A percentile compares a stretch with the other conserved stretches of the same genome.
Evolutionary conservation across 1,284 basidiomycete genomes (phyloP).

Genomic region (Microbotryum scabiosae): DNA sequence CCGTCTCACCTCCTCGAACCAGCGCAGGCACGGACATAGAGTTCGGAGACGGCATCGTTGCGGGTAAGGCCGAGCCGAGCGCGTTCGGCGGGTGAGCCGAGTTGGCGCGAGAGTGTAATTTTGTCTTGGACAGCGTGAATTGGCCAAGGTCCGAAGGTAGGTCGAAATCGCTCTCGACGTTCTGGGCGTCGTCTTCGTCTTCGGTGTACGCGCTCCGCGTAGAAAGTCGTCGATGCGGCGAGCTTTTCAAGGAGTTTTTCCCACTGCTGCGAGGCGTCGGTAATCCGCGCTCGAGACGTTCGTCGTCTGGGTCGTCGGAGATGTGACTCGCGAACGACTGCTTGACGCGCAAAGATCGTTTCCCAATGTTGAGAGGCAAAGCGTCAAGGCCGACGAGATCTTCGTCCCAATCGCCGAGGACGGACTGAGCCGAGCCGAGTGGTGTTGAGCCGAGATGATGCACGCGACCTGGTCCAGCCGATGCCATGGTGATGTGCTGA

Average conservation of each 20-base stretch:
- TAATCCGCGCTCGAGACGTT: slow-evolving; percentile 55
- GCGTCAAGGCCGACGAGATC: slow-evolving; percentile 27
- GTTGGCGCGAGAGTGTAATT: too few relatives aligned
- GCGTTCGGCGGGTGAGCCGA: too few relatives aligned
- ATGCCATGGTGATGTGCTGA: slow-evolving; percentile 1
- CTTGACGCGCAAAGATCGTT: slow-evolving; percentile 37
- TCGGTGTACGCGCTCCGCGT: slow-evolving; percentile 34
- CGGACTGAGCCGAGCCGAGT: slow-evolving; percentile 10
- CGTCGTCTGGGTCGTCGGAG: slow-evolving; percentile 53
- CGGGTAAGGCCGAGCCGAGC: too few relatives aligned
- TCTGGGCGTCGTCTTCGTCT: slow-evolving; percentile 48
- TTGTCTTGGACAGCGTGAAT: neutral
- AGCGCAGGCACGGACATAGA: too few relatives aligned
- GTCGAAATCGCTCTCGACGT: slow-evolving; percentile 64
- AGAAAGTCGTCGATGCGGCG: slow-evolving; percentile 25
- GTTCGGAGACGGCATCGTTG: too few relatives aligned
- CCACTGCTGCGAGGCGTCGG: slow-evolving; percentile 50
- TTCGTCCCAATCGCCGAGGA: slow-evolving; percentile 35
- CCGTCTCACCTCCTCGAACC: slow-evolving; percentile 3
- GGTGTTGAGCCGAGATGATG: slow-evolving; percentile 21
- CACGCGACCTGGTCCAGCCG: slow-evolving; percentile 1
- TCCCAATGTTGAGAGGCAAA: slow-evolving; percentile 36
- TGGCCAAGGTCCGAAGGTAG: slow-evolving; percentile 48
- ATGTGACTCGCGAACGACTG: slow-evolving; percentile 52
- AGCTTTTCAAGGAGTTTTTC: slow-evolving; percentile 54